Evolutionary conservation across 2,329 filamentous ascomycete genomes (phyloP), one percentile per base, ranked within the genome.

Genomic region (Ilyonectria robusta): DNA sequence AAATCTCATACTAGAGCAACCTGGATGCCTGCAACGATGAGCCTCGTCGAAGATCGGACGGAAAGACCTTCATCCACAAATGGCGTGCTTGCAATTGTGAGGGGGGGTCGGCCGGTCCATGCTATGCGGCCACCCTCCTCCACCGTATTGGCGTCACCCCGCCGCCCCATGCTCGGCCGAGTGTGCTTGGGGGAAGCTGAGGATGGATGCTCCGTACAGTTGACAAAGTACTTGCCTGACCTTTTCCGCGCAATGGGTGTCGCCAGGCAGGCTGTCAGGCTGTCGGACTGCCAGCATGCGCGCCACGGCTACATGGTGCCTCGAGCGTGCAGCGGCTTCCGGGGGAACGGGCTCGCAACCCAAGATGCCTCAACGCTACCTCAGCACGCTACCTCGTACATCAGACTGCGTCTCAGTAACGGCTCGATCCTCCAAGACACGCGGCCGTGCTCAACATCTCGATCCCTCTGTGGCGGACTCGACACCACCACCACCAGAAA

Each of bases 401-500:
- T 26, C 26, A 26, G 26, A 26, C 26, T 26, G 26, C 26, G 26
- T 26, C 26, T 26, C 26, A 26, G 26, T 5, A 26, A 26, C 26
- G 15, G 40, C 15, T 42, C 40, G 6, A 42, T 17, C 11, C 15
- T 17, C 37, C 37, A n/a, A 42, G n/a, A 15, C 40, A 42, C 40
- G 40, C 40, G 46, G 29, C 56, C 56, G 31, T 29, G 6, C 40
- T 59, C 29, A 17, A 35, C 55, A 11, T n/a, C 19, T 48, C 55
- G 19, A 21, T 19, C 9, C 26, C 42, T 31, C 44, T 37, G 56
- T 50, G 44, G 56, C 44, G 56, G 56, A 31, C 42, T 58, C 42
- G 40, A 56, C 71, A 72, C 65, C 68, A 71, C 62, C 68, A 71
- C 62, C 55, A 66, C 42, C 48, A 68, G 62, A 66, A 56, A 51